phyloP scores from a whole-genome alignment of 2,329 filamentous ascomycete species.

The Fusarium sambucinum region DNA sequence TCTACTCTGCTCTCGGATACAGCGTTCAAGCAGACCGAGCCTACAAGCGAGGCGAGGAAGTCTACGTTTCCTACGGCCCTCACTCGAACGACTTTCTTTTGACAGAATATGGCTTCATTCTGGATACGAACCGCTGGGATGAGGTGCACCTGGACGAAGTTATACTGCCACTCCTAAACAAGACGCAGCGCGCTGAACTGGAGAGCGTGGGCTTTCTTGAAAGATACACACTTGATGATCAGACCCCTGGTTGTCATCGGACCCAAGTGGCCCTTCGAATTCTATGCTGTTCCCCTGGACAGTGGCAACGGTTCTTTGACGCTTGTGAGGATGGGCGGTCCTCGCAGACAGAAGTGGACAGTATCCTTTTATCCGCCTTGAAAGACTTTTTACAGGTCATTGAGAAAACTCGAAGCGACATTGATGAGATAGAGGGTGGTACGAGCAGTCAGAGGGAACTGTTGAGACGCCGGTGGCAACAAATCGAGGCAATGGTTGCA shows the following conservation, averaged over 20 bases:
- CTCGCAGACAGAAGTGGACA: constrained; percentile 56
- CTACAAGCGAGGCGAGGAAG: constrained; percentile 71
- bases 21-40: constrained; percentile 64
- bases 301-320: constrained; percentile 56
- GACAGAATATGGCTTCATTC: constrained; percentile 72
- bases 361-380: constrained; percentile 55
- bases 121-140: constrained; percentile 63
- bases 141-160: constrained; percentile 63
- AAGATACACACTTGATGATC: constrained; percentile 58
- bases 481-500: constrained; percentile 56
- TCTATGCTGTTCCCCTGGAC: constrained; percentile 49
- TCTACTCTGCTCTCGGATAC: constrained; percentile 63
- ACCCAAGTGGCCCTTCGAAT: constrained; percentile 66
- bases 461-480: constrained; percentile 58
- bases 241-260: constrained; percentile 60
- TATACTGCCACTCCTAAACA: constrained; percentile 56
- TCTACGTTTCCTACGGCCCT: constrained; percentile 76
- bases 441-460: constrained; percentile 53
- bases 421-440: constrained; percentile 51
- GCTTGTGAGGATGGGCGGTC: constrained; percentile 61
- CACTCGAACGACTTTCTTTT: constrained; percentile 81
- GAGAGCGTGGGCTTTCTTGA: constrained; percentile 62
- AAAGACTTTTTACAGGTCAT: constrained; percentile 53
- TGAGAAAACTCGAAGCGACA: constrained; percentile 48
- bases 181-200: constrained; percentile 56